Percentiles rank a stretch among this genome's conserved stretches.
phyloP scores from a whole-genome alignment of 441 rosid genomes.

The Omphalea diandra region DNA sequence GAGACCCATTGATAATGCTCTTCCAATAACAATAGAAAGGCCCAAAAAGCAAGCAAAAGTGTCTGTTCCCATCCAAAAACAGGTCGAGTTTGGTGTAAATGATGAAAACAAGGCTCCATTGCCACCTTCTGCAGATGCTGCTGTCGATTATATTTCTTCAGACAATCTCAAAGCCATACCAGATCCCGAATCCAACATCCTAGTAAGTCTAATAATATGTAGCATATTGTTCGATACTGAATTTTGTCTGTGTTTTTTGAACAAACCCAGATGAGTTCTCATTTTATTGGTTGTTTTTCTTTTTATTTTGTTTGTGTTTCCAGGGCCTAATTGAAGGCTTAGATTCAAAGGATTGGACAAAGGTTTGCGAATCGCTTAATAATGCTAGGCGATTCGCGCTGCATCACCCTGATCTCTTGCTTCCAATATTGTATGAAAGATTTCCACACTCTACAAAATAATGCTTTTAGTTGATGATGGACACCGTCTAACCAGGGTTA shows the following conservation, averaged over 20 bases:
- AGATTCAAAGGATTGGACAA: slow-evolving; percentile 79
- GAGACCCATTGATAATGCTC: slow-evolving; percentile 79
- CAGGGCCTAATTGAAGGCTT: slow-evolving; percentile 64
- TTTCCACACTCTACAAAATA: neutral
- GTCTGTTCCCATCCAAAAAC: slow-evolving; percentile 35
- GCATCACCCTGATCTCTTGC: slow-evolving; percentile 58
- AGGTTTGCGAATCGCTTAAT: slow-evolving; percentile 66
- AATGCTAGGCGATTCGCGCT: slow-evolving; percentile 61
- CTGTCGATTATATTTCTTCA: slow-evolving; percentile 65
- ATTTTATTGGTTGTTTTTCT: neutral
- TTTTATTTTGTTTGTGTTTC: slow-evolving; percentile 5
- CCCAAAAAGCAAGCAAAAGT: slow-evolving; percentile 65
- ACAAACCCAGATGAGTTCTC: neutral
- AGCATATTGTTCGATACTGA: neutral
- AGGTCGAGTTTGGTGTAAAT: slow-evolving; percentile 32
- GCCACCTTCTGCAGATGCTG: slow-evolving; percentile 37
- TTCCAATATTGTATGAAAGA: slow-evolving; percentile 58
- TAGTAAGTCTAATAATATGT: slow-evolving; percentile 35
- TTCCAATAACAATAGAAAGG: slow-evolving; percentile 58
- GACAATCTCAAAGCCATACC: slow-evolving; percentile 56
- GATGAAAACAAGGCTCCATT: slow-evolving; percentile 71
- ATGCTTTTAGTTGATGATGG: neutral
- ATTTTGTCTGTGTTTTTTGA: too few relatives aligned
- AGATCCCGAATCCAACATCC: slow-evolving; percentile 59
- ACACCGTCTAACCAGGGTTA: neutral